phyloP scores from a whole-genome alignment of 192 early-diverging fungal species.

The Rhizophagus clarus region DNA sequence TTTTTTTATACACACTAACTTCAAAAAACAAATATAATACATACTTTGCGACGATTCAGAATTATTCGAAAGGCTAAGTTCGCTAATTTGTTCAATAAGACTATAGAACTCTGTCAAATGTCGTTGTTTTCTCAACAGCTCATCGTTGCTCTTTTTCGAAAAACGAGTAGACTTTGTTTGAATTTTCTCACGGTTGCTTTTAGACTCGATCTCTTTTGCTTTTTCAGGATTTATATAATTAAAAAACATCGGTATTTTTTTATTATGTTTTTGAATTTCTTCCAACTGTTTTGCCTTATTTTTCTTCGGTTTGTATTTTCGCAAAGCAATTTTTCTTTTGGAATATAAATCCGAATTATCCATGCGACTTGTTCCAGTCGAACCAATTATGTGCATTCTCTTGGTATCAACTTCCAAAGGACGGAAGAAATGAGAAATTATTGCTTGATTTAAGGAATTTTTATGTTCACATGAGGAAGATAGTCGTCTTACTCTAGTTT shows the following conservation, averaged over 20 bases:
- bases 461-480: neutral
- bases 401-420: neutral
- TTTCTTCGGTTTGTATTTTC: neutral
- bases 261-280: constrained; percentile 1
- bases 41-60: neutral
- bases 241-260: neutral
- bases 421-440: neutral
- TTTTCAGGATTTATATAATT: neutral
- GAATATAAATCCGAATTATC: neutral
- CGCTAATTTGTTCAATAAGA: neutral
- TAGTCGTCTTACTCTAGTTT: neutral
- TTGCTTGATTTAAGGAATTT: neutral
- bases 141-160: neutral
- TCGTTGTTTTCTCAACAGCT: neutral
- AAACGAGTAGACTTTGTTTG: neutral
- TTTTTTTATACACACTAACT: neutral
- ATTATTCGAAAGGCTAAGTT: neutral
- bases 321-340: neutral
- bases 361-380: neutral
- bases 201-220: neutral
- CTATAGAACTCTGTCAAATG: neutral
- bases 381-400: neutral
- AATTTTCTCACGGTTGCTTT: neutral
- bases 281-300: neutral
- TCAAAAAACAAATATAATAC: neutral